Percentiles rank a stretch among this genome's conserved stretches.
Evolutionary conservation across 2,329 filamentous ascomycete genomes (phyloP).

Genomic region (Nigrospora osmanthi): DNA sequence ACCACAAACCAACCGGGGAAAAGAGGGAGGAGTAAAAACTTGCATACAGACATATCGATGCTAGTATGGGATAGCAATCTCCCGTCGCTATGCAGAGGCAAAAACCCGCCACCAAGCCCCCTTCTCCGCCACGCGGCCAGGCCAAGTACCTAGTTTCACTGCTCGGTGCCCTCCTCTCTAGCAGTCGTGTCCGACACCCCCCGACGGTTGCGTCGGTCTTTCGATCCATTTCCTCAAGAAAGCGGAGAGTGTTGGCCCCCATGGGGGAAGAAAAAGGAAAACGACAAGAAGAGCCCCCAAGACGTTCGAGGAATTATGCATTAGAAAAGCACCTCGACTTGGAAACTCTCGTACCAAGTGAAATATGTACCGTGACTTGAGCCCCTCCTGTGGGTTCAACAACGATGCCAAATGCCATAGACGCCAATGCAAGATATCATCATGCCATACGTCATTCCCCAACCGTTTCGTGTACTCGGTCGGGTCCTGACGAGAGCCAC

Average conservation of each 20-base stretch:
- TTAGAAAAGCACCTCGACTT: neutral
- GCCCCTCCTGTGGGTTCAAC: neutral
- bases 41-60: slow-evolving; percentile 1
- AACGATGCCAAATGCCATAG: neutral
- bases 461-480: neutral
- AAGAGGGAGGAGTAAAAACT: neutral
- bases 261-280: no score
- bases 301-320: neutral
- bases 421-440: neutral
- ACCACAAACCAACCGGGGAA: no score
- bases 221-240: no score
- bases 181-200: neutral
- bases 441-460: neutral
- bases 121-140: neutral
- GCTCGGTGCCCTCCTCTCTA: neutral
- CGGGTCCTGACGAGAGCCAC: neutral
- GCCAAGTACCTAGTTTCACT: neutral
- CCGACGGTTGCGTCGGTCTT: neutral
- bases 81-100: neutral
- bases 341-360: neutral
- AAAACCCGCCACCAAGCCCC: neutral
- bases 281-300: no score
- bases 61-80: slow-evolving; percentile 1
- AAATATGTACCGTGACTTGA: neutral
- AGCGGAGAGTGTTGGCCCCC: no score